phyloP scores from a whole-genome alignment of 805 yeast genomes.

The Nakazawaea molendinolei region DNA sequence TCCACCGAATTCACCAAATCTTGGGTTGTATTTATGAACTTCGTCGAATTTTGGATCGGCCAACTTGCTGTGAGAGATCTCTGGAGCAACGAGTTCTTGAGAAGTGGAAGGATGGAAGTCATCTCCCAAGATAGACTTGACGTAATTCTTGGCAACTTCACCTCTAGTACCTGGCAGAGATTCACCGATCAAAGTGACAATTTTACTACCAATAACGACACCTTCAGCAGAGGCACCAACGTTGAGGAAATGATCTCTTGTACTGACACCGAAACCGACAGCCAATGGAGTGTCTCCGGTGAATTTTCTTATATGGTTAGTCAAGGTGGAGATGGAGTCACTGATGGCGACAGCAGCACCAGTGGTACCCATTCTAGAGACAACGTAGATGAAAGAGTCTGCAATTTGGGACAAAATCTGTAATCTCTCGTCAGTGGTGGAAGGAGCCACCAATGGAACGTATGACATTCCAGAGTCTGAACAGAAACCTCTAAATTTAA shows the following conservation, averaged over 20 bases:
- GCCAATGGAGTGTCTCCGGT: slow-evolving; percentile 80
- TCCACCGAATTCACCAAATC: slow-evolving; percentile 96
- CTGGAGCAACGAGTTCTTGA: slow-evolving; percentile 3
- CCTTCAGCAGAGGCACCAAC: slow-evolving; percentile 88
- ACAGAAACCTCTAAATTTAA: slow-evolving; percentile 73
- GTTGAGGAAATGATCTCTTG: slow-evolving; percentile 78
- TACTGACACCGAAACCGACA: slow-evolving; percentile 95
- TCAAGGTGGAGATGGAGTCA: slow-evolving; percentile 56
- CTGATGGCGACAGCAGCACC: slow-evolving; percentile 74
- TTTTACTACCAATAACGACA: slow-evolving; percentile 90
- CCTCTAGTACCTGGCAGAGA: slow-evolving; percentile 57
- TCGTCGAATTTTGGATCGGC: slow-evolving; percentile 39
- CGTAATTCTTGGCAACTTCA: slow-evolving; percentile 59
- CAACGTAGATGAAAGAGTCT: slow-evolving; percentile 93
- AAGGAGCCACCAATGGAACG: slow-evolving; percentile 94
- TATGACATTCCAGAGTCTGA: slow-evolving; percentile 65
- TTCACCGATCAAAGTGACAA: slow-evolving; percentile 64
- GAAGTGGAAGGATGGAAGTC: slow-evolving; percentile 23
- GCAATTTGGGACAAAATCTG: slow-evolving; percentile 76
- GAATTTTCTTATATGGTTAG: slow-evolving; percentile 67
- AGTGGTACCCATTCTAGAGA: slow-evolving; percentile 96
- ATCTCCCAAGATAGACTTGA: slow-evolving; percentile 58
- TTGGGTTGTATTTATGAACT: slow-evolving; percentile 60
- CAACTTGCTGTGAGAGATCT: slow-evolving; percentile 14
- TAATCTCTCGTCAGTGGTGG: slow-evolving; percentile 88